Base-by-base conservation (phyloP, 257 asterid species). In the Cinchona pubescens region DNA sequence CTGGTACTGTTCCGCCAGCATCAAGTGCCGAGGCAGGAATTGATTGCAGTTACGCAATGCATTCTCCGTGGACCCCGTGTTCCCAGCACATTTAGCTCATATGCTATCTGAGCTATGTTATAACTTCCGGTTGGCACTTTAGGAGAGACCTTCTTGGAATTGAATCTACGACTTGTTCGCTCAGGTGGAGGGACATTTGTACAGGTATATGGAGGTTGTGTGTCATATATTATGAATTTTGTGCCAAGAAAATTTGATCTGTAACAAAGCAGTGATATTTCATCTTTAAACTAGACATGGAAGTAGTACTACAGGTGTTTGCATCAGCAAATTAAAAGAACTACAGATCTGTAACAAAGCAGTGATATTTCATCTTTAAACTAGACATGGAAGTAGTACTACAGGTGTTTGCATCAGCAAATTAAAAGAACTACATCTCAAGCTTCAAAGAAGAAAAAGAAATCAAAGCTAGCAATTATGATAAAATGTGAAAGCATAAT, bases 161-260 rank as follows among this genome's bases (percentile, higher is more conserved):
- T 75, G 88, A 93, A 93, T 63, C 97, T 76, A 5, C 96, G 91
- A 88, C 98, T 90, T 23, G 96, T 59, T 79, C 85, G 84, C 62
- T 92, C 96, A 0, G 96, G 90, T 42, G 88, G 87, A 29, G 94
- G 81, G 53, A 83, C 66, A 62, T 83, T 89, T 2, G 92, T 85
- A 77, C 89, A 76, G 48, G 82, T 56, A 34, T 79, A 85, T 8
- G 96, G 92, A 25, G 97, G 94, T 77, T 88, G 97, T 1, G 97
- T 93, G 82, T 91, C 98, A n/a, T 91, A 93, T 42, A 93, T 88
- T 78, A 91, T 90, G 79, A 93, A 93, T 90, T 93, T 93, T 12
- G 98, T 93, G 35, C 98, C 98, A 0, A 93, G 97, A 79, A 93
- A 93, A 85, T 93, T 93, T 37, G 98, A 93, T 79, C 98, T 93